A percentile compares a stretch with the other conserved stretches of the same genome.
Conservation (phyloP, 2,329 filamentous ascomycete species). For the Cercospora janseana region DNA sequence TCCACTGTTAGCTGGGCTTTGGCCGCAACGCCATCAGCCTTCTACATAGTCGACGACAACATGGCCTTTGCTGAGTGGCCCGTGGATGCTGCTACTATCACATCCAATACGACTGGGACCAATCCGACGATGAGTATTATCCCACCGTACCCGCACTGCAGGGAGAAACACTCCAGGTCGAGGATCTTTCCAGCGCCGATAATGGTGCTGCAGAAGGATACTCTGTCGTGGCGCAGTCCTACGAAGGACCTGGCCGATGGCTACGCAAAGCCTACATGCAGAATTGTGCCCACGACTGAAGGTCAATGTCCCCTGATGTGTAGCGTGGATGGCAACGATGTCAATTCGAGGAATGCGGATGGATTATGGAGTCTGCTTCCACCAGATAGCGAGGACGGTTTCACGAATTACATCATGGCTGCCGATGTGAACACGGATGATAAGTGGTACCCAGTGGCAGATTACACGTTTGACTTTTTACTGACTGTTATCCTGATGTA, state of each 20-base stretch:
- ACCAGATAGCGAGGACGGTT: not conserved
- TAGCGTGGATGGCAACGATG: not conserved
- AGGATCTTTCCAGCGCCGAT: not conserved
- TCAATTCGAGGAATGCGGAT: not conserved
- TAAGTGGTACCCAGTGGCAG: too few relatives aligned
- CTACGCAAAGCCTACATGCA: not conserved
- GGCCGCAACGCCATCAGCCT: not conserved
- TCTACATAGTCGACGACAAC: not conserved
- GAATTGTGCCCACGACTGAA: not conserved
- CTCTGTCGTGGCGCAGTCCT: not conserved
- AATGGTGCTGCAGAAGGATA: not conserved
- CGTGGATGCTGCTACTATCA: not conserved
- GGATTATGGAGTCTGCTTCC: not conserved
- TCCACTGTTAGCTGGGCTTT: not conserved
- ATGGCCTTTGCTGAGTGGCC: constrained; percentile 1
- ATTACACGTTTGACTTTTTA: too few relatives aligned
- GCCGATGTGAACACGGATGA: too few relatives aligned
- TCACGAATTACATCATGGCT: not conserved
- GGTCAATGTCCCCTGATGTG: not conserved
- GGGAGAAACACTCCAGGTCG: not conserved
- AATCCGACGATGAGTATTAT: not conserved
- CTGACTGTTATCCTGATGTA: too few relatives aligned
- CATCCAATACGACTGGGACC: constrained; percentile 4
- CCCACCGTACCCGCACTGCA: not conserved
- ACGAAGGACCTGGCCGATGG: not conserved